Percentiles rank a stretch among this genome's conserved stretches.
Conservation (phyloP, 1,139 yeast genomes). For the Hyphopichia khmerensis region DNA sequence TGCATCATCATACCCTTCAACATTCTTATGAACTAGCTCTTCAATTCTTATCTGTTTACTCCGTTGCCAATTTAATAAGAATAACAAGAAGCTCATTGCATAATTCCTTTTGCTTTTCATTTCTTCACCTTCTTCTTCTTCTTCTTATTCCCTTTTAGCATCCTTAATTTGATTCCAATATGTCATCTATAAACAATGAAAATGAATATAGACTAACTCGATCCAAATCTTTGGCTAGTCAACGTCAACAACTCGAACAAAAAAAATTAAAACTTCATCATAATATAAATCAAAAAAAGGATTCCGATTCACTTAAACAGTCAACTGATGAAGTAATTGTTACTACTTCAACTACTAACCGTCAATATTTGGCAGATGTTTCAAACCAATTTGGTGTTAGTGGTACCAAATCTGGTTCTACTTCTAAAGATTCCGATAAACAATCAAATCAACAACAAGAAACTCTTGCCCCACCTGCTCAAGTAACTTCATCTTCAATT, state of each 20-base stretch:
- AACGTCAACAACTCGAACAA: constrained; percentile 4
- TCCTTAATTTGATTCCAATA: constrained; percentile 6
- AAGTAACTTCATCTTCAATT: constrained; percentile 4
- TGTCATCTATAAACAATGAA: constrained; percentile 44
- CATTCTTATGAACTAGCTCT: too few species aligned
- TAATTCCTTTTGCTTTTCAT: too few species aligned
- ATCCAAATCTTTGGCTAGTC: constrained; percentile 19
- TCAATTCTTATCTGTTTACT: too few species aligned
- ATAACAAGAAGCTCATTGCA: too few species aligned
- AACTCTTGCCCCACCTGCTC: constrained; percentile 1
- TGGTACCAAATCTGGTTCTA: constrained; percentile 8
- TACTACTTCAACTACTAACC: constrained; percentile 8
- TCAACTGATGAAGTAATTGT: constrained; percentile 10
- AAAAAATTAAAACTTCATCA: constrained; percentile 2
- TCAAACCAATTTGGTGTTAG: constrained; percentile 35
- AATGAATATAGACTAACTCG: constrained; percentile 40
- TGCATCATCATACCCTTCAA: too few species aligned
- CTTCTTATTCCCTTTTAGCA: too few species aligned
- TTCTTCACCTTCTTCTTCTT: too few species aligned
- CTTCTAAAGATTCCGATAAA: constrained; percentile 3
- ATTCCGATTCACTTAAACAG: background rate
- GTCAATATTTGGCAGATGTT: constrained; percentile 42
- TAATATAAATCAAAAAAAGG: background rate
- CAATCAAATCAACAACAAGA: background rate
- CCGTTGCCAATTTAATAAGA: too few species aligned